Percentiles rank a stretch among this genome's conserved stretches.
Evolutionary conservation across 2,329 filamentous ascomycete species (phyloP).

Genomic region (Diaporthe citriasiana): DNA sequence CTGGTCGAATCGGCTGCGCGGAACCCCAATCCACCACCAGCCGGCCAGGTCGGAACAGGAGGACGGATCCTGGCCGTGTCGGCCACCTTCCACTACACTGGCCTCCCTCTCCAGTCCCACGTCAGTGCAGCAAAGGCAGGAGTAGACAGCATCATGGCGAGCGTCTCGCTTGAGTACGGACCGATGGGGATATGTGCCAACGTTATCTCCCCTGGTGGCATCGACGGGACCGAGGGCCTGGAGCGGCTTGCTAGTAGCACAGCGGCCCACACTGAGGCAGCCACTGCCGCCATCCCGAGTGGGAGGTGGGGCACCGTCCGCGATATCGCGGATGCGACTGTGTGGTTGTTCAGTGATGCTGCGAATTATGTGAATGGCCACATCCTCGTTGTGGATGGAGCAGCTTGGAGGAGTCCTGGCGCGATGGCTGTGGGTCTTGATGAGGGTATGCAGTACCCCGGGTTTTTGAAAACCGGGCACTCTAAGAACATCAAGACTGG

Average conservation of each 20-base stretch:
- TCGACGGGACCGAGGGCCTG: slow-evolving; percentile 87
- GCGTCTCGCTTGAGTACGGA: slow-evolving; percentile 89
- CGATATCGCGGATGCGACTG: slow-evolving; percentile 93
- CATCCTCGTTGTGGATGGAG: slow-evolving; percentile 80
- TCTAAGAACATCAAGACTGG: slow-evolving; percentile 57
- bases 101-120: slow-evolving; percentile 87
- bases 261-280: slow-evolving; percentile 51
- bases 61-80: slow-evolving; percentile 92
- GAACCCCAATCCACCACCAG: slow-evolving; percentile 70
- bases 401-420: slow-evolving; percentile 67
- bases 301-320: slow-evolving; percentile 84
- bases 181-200: slow-evolving; percentile 90
- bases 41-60: slow-evolving; percentile 71
- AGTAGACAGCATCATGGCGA: slow-evolving; percentile 86
- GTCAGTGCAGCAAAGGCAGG: slow-evolving; percentile 93
- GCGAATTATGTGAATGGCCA: slow-evolving; percentile 90
- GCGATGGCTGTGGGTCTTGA: slow-evolving; percentile 62
- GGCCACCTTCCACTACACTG: slow-evolving; percentile 92
- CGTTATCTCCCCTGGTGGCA: slow-evolving; percentile 88
- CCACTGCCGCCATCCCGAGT: slow-evolving; percentile 71
- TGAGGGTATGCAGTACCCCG: slow-evolving; percentile 64
- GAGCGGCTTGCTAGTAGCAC: slow-evolving; percentile 66
- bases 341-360: slow-evolving; percentile 89
- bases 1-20: slow-evolving; percentile 80
- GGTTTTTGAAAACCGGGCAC: slow-evolving; percentile 60